These are phyloP conservation scores for Pythium myriotylum DNA, from an alignment of 352 stramenopile genomes.

Conservation along the genomic window DNA sequence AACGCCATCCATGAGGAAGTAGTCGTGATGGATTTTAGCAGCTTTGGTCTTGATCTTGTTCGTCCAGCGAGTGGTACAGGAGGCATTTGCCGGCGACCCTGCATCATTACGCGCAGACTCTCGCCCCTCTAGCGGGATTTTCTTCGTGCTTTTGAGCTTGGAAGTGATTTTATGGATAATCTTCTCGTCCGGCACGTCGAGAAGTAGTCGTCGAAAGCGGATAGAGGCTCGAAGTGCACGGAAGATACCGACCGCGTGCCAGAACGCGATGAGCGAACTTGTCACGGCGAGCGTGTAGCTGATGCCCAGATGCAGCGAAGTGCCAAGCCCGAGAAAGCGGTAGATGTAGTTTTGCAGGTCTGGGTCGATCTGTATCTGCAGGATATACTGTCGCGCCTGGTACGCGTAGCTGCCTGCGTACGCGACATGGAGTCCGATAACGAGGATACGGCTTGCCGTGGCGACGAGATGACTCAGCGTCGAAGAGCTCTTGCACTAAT, in stretches of 20 bases:
- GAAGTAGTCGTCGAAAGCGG: conserved; percentile 4
- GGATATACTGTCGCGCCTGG: conserved; percentile 7
- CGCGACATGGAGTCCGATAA: conserved; percentile 6
- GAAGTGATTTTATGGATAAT: conserved; percentile 3
- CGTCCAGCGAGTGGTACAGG: conserved; percentile 3
- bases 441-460: neutral
- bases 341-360: conserved; percentile 1
- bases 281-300: conserved; percentile 7
- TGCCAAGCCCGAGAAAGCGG: conserved; percentile 8
- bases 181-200: conserved; percentile 15
- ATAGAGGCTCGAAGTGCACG: conserved; percentile 6
- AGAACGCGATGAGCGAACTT: conserved; percentile 3
- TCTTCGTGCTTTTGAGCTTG: neutral
- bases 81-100: neutral
- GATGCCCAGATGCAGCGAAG: neutral
- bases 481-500: too few relatives aligned
- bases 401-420: conserved; percentile 11
- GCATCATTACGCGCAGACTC: too few relatives aligned
- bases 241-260: conserved; percentile 8
- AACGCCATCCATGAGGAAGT: conserved; percentile 8
- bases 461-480: too few relatives aligned
- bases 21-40: too few relatives aligned
- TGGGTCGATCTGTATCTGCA: neutral
- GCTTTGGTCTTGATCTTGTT: too few relatives aligned
- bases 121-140: too few relatives aligned